Evolutionary conservation across 176 grass and related monocot genomes (phyloP).

Genomic region (Cenchrus americanus): DNA sequence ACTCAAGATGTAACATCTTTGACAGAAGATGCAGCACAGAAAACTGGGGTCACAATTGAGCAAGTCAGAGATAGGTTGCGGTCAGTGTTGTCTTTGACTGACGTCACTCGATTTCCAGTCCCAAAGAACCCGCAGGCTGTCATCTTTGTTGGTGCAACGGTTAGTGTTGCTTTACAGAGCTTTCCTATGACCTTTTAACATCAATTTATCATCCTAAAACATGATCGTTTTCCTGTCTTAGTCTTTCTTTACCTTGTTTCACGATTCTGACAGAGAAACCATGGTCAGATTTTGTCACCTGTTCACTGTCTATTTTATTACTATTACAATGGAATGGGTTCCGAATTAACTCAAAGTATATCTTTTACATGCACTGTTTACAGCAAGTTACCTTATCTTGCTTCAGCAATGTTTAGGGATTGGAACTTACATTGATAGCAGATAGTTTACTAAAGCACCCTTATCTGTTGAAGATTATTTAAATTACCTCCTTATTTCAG

Average conservation of each 20-base stretch:
- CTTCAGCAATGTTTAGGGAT: background rate
- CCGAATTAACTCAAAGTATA: background rate
- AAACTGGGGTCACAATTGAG: constrained; percentile 53
- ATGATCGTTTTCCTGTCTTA: background rate
- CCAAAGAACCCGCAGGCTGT: constrained; percentile 70
- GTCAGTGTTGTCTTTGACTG: constrained; percentile 84
- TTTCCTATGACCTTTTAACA: background rate
- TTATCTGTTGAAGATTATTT: constrained; percentile 22
- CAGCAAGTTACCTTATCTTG: background rate
- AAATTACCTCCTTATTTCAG: constrained; percentile 34
- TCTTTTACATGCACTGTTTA: background rate
- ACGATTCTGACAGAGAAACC: background rate
- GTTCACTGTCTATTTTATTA: constrained; percentile 18
- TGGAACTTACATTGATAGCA: background rate
- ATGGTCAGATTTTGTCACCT: background rate
- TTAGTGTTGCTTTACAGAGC: constrained; percentile 32
- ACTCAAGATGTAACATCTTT: constrained; percentile 53
- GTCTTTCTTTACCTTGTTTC: constrained; percentile 2
- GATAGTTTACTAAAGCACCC: background rate
- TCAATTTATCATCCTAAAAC: background rate
- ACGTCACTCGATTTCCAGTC: constrained; percentile 82
- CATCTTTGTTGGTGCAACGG: constrained; percentile 80
- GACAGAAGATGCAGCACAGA: constrained; percentile 33
- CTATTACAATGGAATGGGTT: background rate
- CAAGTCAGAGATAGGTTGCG: constrained; percentile 82